These are phyloP conservation scores for Cryptococcus sp. DNA, from an alignment of 1,284 basidiomycete genomes.

Conservation along the genomic window DNA sequence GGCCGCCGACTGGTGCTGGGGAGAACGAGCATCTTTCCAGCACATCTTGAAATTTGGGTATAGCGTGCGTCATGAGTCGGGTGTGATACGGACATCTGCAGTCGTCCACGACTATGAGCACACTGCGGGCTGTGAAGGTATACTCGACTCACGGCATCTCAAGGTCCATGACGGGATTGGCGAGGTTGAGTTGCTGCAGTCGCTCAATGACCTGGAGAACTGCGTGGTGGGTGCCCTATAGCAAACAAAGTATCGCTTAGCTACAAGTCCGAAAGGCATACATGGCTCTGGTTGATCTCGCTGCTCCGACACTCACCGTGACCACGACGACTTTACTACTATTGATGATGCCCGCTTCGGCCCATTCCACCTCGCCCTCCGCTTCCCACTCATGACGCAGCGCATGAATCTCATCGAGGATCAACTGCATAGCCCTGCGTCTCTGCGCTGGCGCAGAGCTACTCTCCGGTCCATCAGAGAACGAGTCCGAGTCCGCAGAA, in stretches of 20 bases:
- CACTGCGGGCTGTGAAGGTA: neutral
- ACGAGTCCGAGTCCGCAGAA: conserved; percentile 21
- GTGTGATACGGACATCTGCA: conserved; percentile 48
- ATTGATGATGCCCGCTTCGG: conserved; percentile 50
- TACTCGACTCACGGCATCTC: conserved; percentile 41
- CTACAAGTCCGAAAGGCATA: too few species aligned
- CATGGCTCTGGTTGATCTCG: too few species aligned
- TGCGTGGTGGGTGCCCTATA: conserved; percentile 46
- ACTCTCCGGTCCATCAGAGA: conserved; percentile 25
- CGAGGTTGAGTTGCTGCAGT: conserved; percentile 44
- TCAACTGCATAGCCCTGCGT: conserved; percentile 48
- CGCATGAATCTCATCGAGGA: conserved; percentile 48
- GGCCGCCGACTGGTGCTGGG: conserved; percentile 23
- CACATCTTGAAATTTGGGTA: conserved; percentile 40
- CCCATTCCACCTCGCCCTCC: conserved; percentile 46
- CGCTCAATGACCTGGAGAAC: conserved; percentile 47
- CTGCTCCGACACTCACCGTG: conserved; percentile 32
- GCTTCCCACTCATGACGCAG: conserved; percentile 37
- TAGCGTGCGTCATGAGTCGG: conserved; percentile 48
- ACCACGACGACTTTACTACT: conserved; percentile 49
- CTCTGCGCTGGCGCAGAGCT: conserved; percentile 26
- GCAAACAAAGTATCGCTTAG: neutral
- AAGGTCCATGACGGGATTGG: conserved; percentile 54
- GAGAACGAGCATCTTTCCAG: conserved; percentile 40
- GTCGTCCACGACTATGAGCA: too few species aligned